Base-by-base conservation (phyloP, 257 asterid species). In the Agastache rugosa region DNA sequence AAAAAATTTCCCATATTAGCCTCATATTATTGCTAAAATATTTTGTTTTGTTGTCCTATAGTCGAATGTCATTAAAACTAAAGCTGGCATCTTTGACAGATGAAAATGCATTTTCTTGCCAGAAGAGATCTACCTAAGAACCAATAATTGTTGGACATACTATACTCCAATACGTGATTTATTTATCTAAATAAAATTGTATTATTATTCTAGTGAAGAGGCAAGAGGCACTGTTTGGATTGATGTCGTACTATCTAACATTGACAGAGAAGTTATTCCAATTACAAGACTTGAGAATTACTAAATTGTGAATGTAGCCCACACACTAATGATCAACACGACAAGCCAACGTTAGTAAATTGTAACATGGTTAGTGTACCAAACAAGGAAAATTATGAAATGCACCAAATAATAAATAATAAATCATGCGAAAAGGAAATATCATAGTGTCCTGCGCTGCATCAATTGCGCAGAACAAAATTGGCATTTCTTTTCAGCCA, bases 41-140 rank as follows among this genome's bases (percentile, higher is more conserved):
- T 56, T 35, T 37, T 14, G 2, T 61, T 59, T 56, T 59, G 20
- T 60, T 1, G 51, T 17, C 31, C 6, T 25, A 23, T 25, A 7
- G 41, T 12, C 8, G 42, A 64, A 66, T 54, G 37, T 27, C 11
- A 45, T 63, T 71, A 22, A 8, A 63, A 25, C 44, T 41, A 51
- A 67, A 59, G 84, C 79, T 77, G 79, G 73, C 79, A n/a, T 41
- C 10, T 60, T 71, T 53, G 71, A 75, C 76, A 66, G 67, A 66
- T 60, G 72, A 76, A 71, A 39, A 63, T 75, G 77, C 63, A 47
- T 59, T 66, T 80, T 72, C 75, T 68, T 79, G 82, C 58, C 82
- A 79, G 78, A 42, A 42, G 67, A 66, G 80, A 83, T 79, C 79
- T 72, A 82, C 79, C 77, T 68, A 76, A 76, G 74, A 73, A 5